phyloP scores from a whole-genome alignment of 2,329 filamentous ascomycete species.

The Epichloe coenophiala region DNA sequence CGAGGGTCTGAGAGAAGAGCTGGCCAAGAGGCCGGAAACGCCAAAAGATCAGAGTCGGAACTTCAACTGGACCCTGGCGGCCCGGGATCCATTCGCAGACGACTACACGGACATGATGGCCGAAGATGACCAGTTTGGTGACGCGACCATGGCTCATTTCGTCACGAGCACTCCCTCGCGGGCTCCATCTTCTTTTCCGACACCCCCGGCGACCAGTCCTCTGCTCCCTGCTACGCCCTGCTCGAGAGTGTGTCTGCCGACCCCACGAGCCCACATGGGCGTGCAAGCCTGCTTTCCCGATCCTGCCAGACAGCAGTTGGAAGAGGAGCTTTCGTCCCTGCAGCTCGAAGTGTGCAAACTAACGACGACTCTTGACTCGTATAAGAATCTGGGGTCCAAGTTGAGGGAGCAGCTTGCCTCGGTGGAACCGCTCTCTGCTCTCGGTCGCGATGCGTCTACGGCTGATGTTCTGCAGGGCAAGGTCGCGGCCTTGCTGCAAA shows the following conservation, averaged over 20 bases:
- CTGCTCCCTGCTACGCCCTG: constrained; percentile 24
- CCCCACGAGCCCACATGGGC: constrained; percentile 17
- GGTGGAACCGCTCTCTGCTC: constrained; percentile 4
- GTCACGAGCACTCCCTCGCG: constrained; percentile 37
- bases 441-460: constrained; percentile 6
- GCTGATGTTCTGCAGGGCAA: constrained; percentile 26
- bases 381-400: constrained; percentile 27
- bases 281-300: constrained; percentile 31
- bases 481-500: constrained; percentile 28
- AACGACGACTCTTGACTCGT: constrained; percentile 31
- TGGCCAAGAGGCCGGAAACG: constrained; percentile 13
- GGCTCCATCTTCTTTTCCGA: constrained; percentile 34
- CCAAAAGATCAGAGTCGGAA: constrained; percentile 7
- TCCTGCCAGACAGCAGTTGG: constrained; percentile 25
- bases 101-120: constrained; percentile 27
- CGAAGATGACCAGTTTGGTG: constrained; percentile 29
- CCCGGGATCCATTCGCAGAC: constrained; percentile 30
- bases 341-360: constrained; percentile 35
- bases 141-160: constrained; percentile 37
- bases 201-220: constrained; percentile 42
- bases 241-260: constrained; percentile 6
- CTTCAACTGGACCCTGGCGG: constrained; percentile 38
- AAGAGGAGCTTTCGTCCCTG: constrained; percentile 34
- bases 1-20: constrained; percentile 20
- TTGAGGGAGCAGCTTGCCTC: constrained; percentile 23